phyloP scores from a whole-genome alignment of 768 basidiomycete genomes.

The Leccinum truebloodii region DNA sequence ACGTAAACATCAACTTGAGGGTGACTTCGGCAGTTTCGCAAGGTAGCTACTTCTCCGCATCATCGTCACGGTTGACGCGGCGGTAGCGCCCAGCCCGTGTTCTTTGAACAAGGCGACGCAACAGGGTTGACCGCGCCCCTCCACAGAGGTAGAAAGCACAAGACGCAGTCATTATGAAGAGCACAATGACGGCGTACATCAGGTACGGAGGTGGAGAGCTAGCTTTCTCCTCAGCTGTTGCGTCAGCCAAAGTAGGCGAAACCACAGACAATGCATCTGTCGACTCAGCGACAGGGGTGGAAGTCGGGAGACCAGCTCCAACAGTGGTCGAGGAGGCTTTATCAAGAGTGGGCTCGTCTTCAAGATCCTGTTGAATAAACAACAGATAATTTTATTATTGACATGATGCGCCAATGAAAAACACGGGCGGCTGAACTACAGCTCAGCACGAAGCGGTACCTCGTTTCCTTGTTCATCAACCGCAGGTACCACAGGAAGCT shows the following conservation, averaged over 20 bases:
- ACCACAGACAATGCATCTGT: not conserved
- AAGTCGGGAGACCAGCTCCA: slow-evolving; percentile 18
- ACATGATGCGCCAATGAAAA: slow-evolving; percentile 40
- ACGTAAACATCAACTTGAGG: not conserved
- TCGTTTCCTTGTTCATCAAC: slow-evolving; percentile 71
- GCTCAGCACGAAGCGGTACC: slow-evolving; percentile 95
- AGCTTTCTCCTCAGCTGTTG: slow-evolving; percentile 4
- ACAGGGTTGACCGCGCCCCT: slow-evolving; percentile 29
- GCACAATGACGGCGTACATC: slow-evolving; percentile 25
- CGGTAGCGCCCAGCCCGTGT: slow-evolving; percentile 41
- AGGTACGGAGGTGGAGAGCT: slow-evolving; percentile 11
- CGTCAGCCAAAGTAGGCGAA: slow-evolving; percentile 5
- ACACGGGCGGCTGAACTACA: slow-evolving; percentile 55
- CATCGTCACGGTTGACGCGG: slow-evolving; percentile 48
- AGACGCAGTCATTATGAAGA: slow-evolving; percentile 46
- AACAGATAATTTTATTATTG: slow-evolving; percentile 53
- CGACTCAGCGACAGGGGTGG: slow-evolving; percentile 4
- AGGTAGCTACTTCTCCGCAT: slow-evolving; percentile 47
- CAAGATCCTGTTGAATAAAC: slow-evolving; percentile 48
- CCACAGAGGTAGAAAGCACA: slow-evolving; percentile 50
- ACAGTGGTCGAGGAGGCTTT: slow-evolving; percentile 12
- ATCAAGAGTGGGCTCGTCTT: slow-evolving; percentile 20
- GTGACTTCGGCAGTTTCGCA: not conserved
- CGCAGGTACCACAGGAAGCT: slow-evolving; percentile 56
- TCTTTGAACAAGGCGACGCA: slow-evolving; percentile 45